These are phyloP conservation scores for Diatrype stigma DNA, from an alignment of 2,329 filamentous ascomycete species.

Conservation along the genomic window DNA sequence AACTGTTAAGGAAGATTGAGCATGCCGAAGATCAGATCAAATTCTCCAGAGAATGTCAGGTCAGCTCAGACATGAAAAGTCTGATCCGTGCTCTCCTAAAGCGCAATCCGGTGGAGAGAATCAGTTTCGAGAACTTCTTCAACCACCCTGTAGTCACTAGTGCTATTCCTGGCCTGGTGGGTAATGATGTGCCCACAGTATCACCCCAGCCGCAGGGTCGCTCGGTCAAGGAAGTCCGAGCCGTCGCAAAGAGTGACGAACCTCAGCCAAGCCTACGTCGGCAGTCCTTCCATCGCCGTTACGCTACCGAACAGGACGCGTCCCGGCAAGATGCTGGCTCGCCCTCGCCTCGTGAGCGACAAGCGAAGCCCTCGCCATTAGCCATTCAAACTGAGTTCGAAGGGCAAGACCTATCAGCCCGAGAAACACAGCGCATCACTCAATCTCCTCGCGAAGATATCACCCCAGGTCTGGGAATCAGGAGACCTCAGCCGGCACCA, in stretches of 20 bases:
- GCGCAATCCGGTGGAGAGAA: slow-evolving; percentile 76
- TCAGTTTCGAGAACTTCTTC: slow-evolving; percentile 87
- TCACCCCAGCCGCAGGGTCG: slow-evolving; percentile 31
- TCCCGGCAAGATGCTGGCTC: slow-evolving; percentile 29
- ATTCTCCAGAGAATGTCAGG: slow-evolving; percentile 69
- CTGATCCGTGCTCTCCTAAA: slow-evolving; percentile 79
- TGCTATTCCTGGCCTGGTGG: slow-evolving; percentile 75
- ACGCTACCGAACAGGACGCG: slow-evolving; percentile 32
- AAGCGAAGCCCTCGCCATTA: slow-evolving; percentile 39
- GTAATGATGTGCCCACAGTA: slow-evolving; percentile 62
- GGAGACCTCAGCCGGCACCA: slow-evolving; percentile 42
- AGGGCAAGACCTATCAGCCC: slow-evolving; percentile 27
- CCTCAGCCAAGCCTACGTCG: slow-evolving; percentile 26
- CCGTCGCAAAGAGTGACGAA: slow-evolving; percentile 29
- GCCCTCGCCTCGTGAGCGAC: slow-evolving; percentile 39
- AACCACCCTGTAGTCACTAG: slow-evolving; percentile 65
- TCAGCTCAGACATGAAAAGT: slow-evolving; percentile 73
- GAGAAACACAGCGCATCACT: slow-evolving; percentile 17
- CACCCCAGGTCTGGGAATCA: slow-evolving; percentile 49
- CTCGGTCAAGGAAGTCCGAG: slow-evolving; percentile 30
- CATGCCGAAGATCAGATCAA: slow-evolving; percentile 79
- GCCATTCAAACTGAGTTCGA: slow-evolving; percentile 35
- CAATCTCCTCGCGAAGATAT: slow-evolving; percentile 44
- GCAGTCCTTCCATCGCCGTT: slow-evolving; percentile 37
- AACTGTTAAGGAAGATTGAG: slow-evolving; percentile 88